Percentiles rank a stretch among this genome's conserved stretches.
Conservation (phyloP, 2,329 filamentous ascomycete genomes). For the Exophiala alcalophila region DNA sequence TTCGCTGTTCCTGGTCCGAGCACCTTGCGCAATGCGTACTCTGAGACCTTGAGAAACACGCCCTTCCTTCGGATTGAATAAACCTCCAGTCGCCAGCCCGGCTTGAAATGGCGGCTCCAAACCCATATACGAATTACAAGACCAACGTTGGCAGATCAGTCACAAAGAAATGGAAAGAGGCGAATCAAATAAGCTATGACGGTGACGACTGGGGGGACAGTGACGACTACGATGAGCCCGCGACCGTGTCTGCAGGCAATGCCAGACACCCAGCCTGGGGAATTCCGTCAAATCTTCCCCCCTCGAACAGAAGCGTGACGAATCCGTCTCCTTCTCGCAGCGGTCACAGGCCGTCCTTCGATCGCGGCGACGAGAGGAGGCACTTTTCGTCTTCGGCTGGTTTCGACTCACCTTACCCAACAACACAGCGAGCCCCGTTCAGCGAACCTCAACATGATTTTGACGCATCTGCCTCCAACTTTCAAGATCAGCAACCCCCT, state of each 20-base stretch:
- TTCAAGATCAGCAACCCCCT: constrained; percentile 19
- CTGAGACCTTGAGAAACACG: constrained; percentile 5
- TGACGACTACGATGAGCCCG: constrained; percentile 52
- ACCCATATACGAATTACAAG: constrained; percentile 59
- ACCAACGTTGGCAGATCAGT: constrained; percentile 85
- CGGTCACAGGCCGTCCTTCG: constrained; percentile 24
- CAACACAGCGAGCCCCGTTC: constrained; percentile 23
- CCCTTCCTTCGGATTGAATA: too few species aligned
- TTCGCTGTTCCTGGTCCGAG: too few species aligned
- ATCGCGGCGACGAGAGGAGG: constrained; percentile 30
- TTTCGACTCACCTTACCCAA: constrained; percentile 27
- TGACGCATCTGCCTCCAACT: constrained; percentile 5
- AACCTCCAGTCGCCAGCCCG: background rate
- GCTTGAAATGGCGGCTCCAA: constrained; percentile 18
- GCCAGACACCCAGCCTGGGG: constrained; percentile 15
- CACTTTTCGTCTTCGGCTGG: constrained; percentile 24
- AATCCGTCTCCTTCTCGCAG: constrained; percentile 37
- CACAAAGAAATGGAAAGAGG: constrained; percentile 93
- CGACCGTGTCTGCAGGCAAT: constrained; percentile 30
- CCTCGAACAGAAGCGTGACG: constrained; percentile 36
- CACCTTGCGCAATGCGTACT: constrained; percentile 6
- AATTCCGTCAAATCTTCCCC: constrained; percentile 15
- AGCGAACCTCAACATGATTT: constrained; percentile 26
- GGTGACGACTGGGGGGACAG: constrained; percentile 87
- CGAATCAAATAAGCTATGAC: constrained; percentile 80